Conservation (phyloP, 768 basidiomycete species). For the Heimioporus sp. region DNA sequence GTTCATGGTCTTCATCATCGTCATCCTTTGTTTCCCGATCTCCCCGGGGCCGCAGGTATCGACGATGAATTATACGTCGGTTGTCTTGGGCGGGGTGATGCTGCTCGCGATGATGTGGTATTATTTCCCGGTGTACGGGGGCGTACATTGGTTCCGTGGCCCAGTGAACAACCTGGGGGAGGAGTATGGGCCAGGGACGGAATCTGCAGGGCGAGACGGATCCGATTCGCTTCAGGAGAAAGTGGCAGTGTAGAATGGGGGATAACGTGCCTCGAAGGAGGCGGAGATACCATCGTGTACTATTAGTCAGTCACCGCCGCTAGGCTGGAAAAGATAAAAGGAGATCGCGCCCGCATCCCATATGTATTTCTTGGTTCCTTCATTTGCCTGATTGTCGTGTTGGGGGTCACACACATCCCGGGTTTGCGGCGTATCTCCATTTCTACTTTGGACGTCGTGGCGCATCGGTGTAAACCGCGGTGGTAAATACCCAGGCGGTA, state of each 20-base stretch:
- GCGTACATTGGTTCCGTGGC: slow-evolving; percentile 66
- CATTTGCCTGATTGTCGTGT: too few relatives aligned
- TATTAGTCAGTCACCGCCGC: too few relatives aligned
- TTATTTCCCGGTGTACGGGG: slow-evolving; percentile 70
- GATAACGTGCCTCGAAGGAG: neutral
- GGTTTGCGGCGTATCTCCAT: too few relatives aligned
- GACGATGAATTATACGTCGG: slow-evolving; percentile 70
- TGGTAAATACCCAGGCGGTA: too few relatives aligned
- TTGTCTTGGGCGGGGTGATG: slow-evolving; percentile 60
- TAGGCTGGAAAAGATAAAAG: too few relatives aligned
- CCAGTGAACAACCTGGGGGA: slow-evolving; percentile 46
- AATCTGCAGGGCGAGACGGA: neutral
- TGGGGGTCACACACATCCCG: too few relatives aligned
- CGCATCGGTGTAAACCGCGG: too few relatives aligned
- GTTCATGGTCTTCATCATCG: slow-evolving; percentile 63
- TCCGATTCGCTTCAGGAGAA: neutral
- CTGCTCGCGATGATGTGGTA: slow-evolving; percentile 57
- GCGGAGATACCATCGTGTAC: too few relatives aligned
- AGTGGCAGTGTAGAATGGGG: neutral
- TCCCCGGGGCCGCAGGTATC: slow-evolving; percentile 41
- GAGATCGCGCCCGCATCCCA: too few relatives aligned
- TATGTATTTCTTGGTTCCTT: too few relatives aligned
- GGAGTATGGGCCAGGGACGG: too few relatives aligned
- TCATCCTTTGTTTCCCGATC: slow-evolving; percentile 62
- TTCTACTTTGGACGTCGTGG: too few relatives aligned